Evolutionary conservation across 345 rosid genomes (phyloP), one percentile per base, ranked within the genome.

Genomic region (Eucalyptus pauciflora): DNA sequence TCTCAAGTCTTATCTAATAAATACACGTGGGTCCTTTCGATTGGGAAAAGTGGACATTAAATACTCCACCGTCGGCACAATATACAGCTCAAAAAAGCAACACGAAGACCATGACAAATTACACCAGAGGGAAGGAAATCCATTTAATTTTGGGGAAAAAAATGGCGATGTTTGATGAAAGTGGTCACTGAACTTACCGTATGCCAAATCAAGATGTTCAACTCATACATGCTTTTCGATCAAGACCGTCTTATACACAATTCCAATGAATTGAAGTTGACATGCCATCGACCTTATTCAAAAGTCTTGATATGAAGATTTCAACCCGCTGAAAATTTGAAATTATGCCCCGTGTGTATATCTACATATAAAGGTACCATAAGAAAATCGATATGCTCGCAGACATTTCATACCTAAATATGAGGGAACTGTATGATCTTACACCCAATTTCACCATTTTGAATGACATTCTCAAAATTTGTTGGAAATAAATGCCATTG

Each of bases 381-480:
- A 18, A 71, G 25, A 71, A 71, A 37, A 37, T 37, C 1, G 1
- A 17, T 17, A 37, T 8, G 4, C 22, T 17, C 1, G 7, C 1
- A n/a, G 1, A 14, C 20, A 64, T 64, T 64, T 64, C 5, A 67
- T 25, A 41, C 29, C 15, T 41, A 11, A 76, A 11, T 41, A 0
- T 1, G 0, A 20, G 83, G 4, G 29, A 22, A 10, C 0, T 7
- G 0, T 76, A 1, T 0, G 1, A 76, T 76, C 29, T 41, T 20
- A 3, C 4, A 7, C 48, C 15, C 1, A 5, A 0, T 41, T 17
- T 20, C 27, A 37, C 14, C 12, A 11, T 76, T 10, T 76, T 18
- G 15, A 15, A 41, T 2, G 25, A 37, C 1, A 10, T 18, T 10
- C 48, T 41, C 8, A 20, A 37, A 76, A 71, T 37, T 33, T 37